Evolutionary conservation across 2,329 filamentous ascomycete species (phyloP), one percentile per base, ranked within the genome.

Genomic region (Hymenoscyphus albidus): DNA sequence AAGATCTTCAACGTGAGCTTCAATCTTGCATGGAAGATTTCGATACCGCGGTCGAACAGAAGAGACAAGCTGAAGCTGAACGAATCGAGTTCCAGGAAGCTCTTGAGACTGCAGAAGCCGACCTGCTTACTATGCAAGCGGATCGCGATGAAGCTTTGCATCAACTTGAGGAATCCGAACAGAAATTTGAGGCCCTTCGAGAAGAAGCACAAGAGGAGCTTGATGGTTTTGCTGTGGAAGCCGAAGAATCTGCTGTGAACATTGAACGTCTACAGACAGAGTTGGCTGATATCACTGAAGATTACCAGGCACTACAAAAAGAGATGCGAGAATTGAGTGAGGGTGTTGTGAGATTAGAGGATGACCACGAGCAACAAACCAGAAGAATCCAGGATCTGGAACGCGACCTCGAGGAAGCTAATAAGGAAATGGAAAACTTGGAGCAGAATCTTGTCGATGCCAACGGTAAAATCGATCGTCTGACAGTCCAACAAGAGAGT

Each of bases 261-360:
- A 86, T 88, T 54, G 83, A 89, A 69, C 85, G 86, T 14, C 78
- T 95, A 32, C 85, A 89, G 64, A 82, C 85, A 14, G 91, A 95
- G 51, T 79, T 97, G 14, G 85, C 86, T 67, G 89, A 91, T 68
- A 86, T 89, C 61, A 88, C 88, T 13, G 93, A 98, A 73, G 96
- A 95, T 74, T 94, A 97, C 76, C 88, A 89, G 69, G 91, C 92
- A n/a, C 80, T 99, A 62, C 94, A 98, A 74, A 88, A 90, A 65
- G 95, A 98, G 80, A 95, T 99, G 88, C 90, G 93, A 68, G 89
- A 89, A 71, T 89, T 97, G 77, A 96, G 91, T 72, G 92, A 97
- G 71, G 90, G 90, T 27, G 83, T 98, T 5, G 84, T 97, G 39
- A 84, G 91, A 56, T 83, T 99, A 0, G 95, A 98, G 75, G 93